These are phyloP conservation scores for Graphiopsis chlorocephala DNA, from an alignment of 2,329 filamentous ascomycete species.

Conservation along the genomic window DNA sequence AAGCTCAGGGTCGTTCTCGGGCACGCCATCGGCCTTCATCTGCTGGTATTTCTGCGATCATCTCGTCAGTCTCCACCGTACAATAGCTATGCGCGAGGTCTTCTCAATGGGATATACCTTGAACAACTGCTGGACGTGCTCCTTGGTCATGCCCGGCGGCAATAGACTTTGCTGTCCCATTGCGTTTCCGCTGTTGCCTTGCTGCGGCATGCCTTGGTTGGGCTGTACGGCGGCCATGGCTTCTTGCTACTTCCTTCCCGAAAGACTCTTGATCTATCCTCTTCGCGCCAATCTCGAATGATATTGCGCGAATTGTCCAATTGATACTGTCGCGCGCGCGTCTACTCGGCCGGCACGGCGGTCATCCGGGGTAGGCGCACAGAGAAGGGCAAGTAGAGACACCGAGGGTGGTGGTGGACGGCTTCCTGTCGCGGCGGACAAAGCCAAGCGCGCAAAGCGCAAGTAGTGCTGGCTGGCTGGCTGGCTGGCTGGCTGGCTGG, in stretches of 20 bases:
- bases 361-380: slow-evolving; percentile 4
- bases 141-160: slow-evolving; percentile 67
- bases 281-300: slow-evolving; percentile 1
- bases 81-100: not conserved
- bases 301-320: not conserved
- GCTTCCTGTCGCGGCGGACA: not conserved
- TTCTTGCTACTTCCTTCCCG: not conserved
- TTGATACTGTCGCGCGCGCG: slow-evolving; percentile 5
- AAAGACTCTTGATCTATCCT: not conserved
- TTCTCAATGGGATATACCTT: slow-evolving; percentile 45
- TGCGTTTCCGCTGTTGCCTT: slow-evolving; percentile 41
- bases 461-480: slow-evolving; percentile 1
- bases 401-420: not conserved
- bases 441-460: slow-evolving; percentile 15
- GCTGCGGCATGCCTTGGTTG: slow-evolving; percentile 19
- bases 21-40: slow-evolving; percentile 82
- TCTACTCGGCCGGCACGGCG: not conserved
- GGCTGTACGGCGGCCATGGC: slow-evolving; percentile 22
- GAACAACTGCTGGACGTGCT: slow-evolving; percentile 74
- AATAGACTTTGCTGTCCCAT: slow-evolving; percentile 38
- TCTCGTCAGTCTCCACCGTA: slow-evolving; percentile 15
- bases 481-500: not conserved
- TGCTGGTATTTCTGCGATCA: slow-evolving; percentile 76
- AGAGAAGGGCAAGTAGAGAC: not conserved
- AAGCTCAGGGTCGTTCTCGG: slow-evolving; percentile 80